Percentiles rank a stretch among this genome's conserved stretches.
These are phyloP conservation scores for Fraxinus dipetala DNA, from an alignment of 305 asterid genomes.

Conservation along the genomic window DNA sequence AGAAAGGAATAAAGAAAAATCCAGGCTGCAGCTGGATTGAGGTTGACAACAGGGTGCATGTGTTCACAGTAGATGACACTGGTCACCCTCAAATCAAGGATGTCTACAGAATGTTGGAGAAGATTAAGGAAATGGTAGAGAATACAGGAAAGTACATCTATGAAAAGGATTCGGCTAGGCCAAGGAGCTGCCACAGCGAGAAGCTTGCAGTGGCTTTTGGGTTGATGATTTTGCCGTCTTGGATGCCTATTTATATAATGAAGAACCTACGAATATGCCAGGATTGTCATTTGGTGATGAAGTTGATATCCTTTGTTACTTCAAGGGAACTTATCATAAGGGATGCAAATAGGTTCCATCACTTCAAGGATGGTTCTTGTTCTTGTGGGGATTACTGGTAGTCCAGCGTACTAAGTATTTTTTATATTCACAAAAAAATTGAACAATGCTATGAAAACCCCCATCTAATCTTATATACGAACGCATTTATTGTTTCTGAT, in stretches of 20 bases:
- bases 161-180: not conserved
- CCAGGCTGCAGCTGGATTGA: constrained; percentile 30
- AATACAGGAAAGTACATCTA: constrained; percentile 6
- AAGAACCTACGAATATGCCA: constrained; percentile 20
- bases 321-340: constrained; percentile 22
- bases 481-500: not conserved
- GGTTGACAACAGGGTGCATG: constrained; percentile 22
- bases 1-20: constrained; percentile 17
- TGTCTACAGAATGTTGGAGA: constrained; percentile 7
- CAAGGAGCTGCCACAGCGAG: constrained; percentile 17
- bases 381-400: constrained; percentile 15
- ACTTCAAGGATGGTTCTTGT: constrained; percentile 13
- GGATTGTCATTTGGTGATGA: constrained; percentile 24
- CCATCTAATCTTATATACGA: not conserved
- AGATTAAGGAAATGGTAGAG: constrained; percentile 4
- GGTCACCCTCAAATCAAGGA: constrained; percentile 13
- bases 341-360: constrained; percentile 22
- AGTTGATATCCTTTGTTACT: constrained; percentile 12
- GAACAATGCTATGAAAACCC: not conserved
- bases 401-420: not conserved
- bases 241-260: constrained; percentile 18
- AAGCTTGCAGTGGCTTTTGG: constrained; percentile 23
- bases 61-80: constrained; percentile 22
- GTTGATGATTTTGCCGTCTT: constrained; percentile 21
- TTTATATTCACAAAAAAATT: not conserved